Evolutionary conservation across 2,329 filamentous ascomycete species (phyloP).

Genomic region (Aphanocladium album): DNA sequence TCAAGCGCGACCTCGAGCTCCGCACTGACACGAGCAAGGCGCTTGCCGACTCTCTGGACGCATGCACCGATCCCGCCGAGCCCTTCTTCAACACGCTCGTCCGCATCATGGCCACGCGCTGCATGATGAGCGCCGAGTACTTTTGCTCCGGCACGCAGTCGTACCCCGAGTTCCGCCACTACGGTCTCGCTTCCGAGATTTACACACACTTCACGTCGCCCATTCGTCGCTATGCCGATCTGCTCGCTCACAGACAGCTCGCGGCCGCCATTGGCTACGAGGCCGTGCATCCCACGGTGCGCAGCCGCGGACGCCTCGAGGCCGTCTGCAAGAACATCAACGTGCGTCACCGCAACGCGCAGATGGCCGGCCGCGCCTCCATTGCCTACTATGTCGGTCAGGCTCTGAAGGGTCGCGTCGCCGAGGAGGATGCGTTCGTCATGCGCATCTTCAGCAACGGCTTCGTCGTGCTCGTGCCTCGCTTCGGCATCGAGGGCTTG

Average conservation of each 20-base stretch:
- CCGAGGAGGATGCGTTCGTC: slow-evolving; percentile 87
- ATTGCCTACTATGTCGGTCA: slow-evolving; percentile 98
- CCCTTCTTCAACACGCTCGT: slow-evolving; percentile 99
- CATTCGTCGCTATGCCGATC: slow-evolving; percentile 95
- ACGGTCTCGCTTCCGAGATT: slow-evolving; percentile 91
- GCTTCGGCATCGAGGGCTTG: slow-evolving; percentile 91
- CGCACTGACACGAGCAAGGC: slow-evolving; percentile 82
- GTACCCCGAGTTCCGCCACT: slow-evolving; percentile 92
- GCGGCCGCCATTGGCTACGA: slow-evolving; percentile 94
- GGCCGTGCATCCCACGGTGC: slow-evolving; percentile 72
- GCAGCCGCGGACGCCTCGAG: slow-evolving; percentile 79
- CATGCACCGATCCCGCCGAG: slow-evolving; percentile 70
- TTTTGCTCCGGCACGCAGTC: slow-evolving; percentile 92
- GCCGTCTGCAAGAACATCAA: slow-evolving; percentile 98
- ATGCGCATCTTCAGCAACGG: slow-evolving; percentile 98
- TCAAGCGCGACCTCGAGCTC: slow-evolving; percentile 77
- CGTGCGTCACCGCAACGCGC: slow-evolving; percentile 91
- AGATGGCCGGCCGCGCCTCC: slow-evolving; percentile 87
- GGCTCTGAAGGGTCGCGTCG: slow-evolving; percentile 71
- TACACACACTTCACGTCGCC: slow-evolving; percentile 99
- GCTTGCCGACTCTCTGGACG: slow-evolving; percentile 88
- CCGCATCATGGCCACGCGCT: slow-evolving; percentile 93
- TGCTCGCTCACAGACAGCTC: slow-evolving; percentile 89
- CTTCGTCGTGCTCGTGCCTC: slow-evolving; percentile 90
- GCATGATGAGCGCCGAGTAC: slow-evolving; percentile 99